phyloP scores from a whole-genome alignment of 805 yeast genomes.

The Candida lessepsii region DNA sequence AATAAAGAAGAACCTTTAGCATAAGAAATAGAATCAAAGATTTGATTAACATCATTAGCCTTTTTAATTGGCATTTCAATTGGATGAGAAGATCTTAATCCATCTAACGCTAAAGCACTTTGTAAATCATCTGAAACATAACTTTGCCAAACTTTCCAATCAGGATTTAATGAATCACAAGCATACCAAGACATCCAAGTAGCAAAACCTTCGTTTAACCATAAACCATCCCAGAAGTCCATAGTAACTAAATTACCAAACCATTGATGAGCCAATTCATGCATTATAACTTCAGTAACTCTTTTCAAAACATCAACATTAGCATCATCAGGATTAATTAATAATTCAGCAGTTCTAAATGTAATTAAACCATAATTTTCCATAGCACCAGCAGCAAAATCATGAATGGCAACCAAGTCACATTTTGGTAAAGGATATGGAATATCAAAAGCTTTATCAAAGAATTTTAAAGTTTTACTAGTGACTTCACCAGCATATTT shows the following conservation, averaged over 20 bases:
- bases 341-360: slow-evolving; percentile 71
- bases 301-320: slow-evolving; percentile 63
- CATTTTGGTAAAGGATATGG: slow-evolving; percentile 78
- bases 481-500: slow-evolving; percentile 72
- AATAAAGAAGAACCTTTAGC: slow-evolving; percentile 77
- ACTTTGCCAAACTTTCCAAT: slow-evolving; percentile 85
- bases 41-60: slow-evolving; percentile 80
- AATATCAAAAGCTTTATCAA: slow-evolving; percentile 70
- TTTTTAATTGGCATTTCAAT: slow-evolving; percentile 78
- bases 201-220: slow-evolving; percentile 89
- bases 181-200: slow-evolving; percentile 91
- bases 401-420: slow-evolving; percentile 81
- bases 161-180: slow-evolving; percentile 72
- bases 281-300: slow-evolving; percentile 84
- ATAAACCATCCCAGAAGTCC: slow-evolving; percentile 91
- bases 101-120: slow-evolving; percentile 71
- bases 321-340: slow-evolving; percentile 70
- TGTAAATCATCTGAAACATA: slow-evolving; percentile 78
- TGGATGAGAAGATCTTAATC: slow-evolving; percentile 81
- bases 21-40: slow-evolving; percentile 82
- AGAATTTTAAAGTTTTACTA: slow-evolving; percentile 70
- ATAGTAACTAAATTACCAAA: slow-evolving; percentile 86
- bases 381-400: slow-evolving; percentile 87
- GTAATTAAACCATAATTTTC: slow-evolving; percentile 83
- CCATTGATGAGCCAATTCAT: slow-evolving; percentile 92